Percentiles rank a stretch among this genome's conserved stretches.
Evolutionary conservation across 148 eudicot genomes (phyloP).

Genomic region (Camellia lanceoleosa): DNA sequence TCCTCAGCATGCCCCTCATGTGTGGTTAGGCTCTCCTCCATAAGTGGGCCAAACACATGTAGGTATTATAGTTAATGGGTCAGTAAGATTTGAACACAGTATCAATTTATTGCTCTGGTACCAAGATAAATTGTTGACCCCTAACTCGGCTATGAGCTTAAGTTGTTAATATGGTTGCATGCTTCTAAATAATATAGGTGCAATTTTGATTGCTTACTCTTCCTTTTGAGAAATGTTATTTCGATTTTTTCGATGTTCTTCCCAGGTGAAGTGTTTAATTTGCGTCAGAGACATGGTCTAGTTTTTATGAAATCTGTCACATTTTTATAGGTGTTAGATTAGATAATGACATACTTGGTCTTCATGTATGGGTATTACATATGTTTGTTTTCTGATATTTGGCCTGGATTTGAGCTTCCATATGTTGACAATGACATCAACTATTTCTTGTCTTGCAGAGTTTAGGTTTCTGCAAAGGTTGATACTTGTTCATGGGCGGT

Average conservation of each 20-base stretch:
- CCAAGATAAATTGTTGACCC: no score
- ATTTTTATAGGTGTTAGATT: not conserved
- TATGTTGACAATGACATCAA: constrained; percentile 7
- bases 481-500: constrained; percentile 95
- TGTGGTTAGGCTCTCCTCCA: no score
- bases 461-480: constrained; percentile 79
- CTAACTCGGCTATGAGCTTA: no score
- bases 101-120: no score
- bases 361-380: not conserved
- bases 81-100: no score
- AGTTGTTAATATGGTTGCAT: not conserved
- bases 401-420: not conserved
- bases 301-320: not conserved
- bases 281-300: not conserved
- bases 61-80: no score
- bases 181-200: not conserved
- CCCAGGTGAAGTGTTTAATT: not conserved
- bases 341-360: not conserved
- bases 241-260: not conserved
- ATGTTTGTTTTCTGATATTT: not conserved
- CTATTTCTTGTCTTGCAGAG: constrained; percentile 46
- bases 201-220: not conserved
- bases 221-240: not conserved
- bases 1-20: no score
- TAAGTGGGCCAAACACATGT: no score